Evolutionary conservation across 306 rosid species (phyloP).

Genomic region (Rubus parviflorus): DNA sequence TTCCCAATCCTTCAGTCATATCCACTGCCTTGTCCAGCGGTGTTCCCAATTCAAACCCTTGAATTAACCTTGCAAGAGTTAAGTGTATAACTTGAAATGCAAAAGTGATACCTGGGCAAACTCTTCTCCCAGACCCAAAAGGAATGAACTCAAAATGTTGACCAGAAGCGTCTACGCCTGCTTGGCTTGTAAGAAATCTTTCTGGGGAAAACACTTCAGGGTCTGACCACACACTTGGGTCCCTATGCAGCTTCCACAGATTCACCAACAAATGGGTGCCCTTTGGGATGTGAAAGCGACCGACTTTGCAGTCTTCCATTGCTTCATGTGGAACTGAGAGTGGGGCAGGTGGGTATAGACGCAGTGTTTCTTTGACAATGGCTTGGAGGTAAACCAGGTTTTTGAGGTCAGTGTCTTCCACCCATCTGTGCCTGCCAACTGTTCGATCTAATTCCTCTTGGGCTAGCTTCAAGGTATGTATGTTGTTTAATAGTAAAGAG

Average conservation of each 20-base stretch:
- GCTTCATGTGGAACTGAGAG: constrained; percentile 56
- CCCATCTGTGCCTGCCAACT: constrained; percentile 49
- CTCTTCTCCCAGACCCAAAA: constrained; percentile 53
- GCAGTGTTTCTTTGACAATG: constrained; percentile 48
- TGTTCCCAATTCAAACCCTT: constrained; percentile 43
- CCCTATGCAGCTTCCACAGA: constrained; percentile 59
- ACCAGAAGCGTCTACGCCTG: constrained; percentile 35
- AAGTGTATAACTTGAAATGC: constrained; percentile 42
- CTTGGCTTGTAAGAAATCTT: constrained; percentile 38
- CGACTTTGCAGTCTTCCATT: constrained; percentile 43
- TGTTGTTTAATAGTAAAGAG: constrained; percentile 42
- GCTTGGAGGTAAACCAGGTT: constrained; percentile 50
- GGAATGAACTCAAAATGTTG: constrained; percentile 50
- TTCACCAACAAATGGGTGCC: constrained; percentile 56
- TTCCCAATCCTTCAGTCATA: constrained; percentile 51
- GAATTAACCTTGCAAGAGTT: constrained; percentile 50
- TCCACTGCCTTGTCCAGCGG: constrained; percentile 33
- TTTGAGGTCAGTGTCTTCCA: constrained; percentile 37
- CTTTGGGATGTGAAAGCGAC: constrained; percentile 33
- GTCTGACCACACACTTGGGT: constrained; percentile 47
- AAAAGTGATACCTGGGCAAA: constrained; percentile 53
- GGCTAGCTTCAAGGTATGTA: constrained; percentile 36
- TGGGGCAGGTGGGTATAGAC: constrained; percentile 54
- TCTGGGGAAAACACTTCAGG: constrained; percentile 50
- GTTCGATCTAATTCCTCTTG: constrained; percentile 49